Evolutionary conservation across 2,329 filamentous ascomycete species (phyloP).

Genomic region (Diaporthe citri): DNA sequence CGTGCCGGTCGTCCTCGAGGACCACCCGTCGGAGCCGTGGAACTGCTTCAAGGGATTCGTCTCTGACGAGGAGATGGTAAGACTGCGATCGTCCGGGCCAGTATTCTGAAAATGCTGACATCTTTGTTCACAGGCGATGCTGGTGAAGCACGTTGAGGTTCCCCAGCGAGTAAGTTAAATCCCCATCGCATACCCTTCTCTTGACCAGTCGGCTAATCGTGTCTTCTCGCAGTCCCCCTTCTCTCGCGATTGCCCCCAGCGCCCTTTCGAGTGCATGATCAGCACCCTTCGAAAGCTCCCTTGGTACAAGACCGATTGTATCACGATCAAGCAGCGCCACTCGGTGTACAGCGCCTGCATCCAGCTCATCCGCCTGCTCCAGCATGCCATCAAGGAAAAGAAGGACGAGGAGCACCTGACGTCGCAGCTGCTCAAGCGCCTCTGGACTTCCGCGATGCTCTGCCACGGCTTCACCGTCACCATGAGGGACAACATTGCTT

Average conservation of each 20-base stretch:
- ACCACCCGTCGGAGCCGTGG: constrained; percentile 57
- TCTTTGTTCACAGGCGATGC: constrained; percentile 55
- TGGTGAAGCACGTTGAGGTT: constrained; percentile 73
- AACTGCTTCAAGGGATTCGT: constrained; percentile 71
- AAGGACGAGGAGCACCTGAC: constrained; percentile 61
- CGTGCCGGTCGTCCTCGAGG: constrained; percentile 55
- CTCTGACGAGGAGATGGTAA: constrained; percentile 69
- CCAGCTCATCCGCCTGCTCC: constrained; percentile 62
- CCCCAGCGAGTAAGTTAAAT: constrained; percentile 69
- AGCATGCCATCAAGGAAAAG: constrained; percentile 54
- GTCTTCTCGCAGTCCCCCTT: constrained; percentile 64
- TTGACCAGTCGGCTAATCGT: constrained; percentile 32
- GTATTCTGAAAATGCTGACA: background rate
- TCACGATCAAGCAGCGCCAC: constrained; percentile 70
- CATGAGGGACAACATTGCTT: constrained; percentile 72
- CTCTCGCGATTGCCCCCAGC: constrained; percentile 71
- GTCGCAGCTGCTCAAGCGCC: constrained; percentile 64
- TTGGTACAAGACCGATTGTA: constrained; percentile 68
- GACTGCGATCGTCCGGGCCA: background rate
- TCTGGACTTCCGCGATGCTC: constrained; percentile 64
- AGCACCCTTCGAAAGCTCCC: constrained; percentile 73
- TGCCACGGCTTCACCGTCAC: constrained; percentile 72
- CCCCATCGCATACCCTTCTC: background rate
- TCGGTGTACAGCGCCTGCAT: constrained; percentile 64
- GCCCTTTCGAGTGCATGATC: constrained; percentile 75